Percentiles rank a stretch among this genome's conserved stretches.
Evolutionary conservation across 345 rosid species (phyloP).

Genomic region (Salix brachista): DNA sequence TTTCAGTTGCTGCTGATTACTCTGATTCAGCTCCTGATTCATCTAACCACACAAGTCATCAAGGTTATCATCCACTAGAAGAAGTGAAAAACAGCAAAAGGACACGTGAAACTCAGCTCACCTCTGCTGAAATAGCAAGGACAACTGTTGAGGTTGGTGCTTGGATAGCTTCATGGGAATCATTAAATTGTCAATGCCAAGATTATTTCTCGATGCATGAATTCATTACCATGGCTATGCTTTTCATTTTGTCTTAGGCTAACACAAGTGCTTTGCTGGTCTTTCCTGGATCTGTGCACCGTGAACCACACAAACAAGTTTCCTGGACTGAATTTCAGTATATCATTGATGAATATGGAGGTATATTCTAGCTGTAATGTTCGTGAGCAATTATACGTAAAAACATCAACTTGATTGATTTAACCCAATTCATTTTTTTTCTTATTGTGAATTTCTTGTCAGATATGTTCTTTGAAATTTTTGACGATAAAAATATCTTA

Average conservation of each 20-base stretch:
- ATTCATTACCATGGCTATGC: slow-evolving; percentile 1
- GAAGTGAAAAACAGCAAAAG: slow-evolving; percentile 60
- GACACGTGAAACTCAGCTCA: slow-evolving; percentile 59
- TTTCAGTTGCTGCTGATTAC: slow-evolving; percentile 95
- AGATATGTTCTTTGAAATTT: slow-evolving; percentile 87
- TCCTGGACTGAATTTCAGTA: slow-evolving; percentile 84
- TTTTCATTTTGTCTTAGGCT: slow-evolving; percentile 48
- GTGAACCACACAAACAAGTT: slow-evolving; percentile 78
- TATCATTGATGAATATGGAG: slow-evolving; percentile 91
- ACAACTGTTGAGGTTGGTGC: slow-evolving; percentile 73
- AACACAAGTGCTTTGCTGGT: slow-evolving; percentile 67
- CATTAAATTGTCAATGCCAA: neutral
- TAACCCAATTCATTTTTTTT: slow-evolving; percentile 7
- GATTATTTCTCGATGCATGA: neutral
- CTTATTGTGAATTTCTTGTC: slow-evolving; percentile 6
- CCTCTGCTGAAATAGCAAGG: slow-evolving; percentile 76
- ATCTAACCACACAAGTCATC: slow-evolving; percentile 45
- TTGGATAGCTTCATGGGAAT: slow-evolving; percentile 1
- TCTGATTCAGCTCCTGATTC: slow-evolving; percentile 91
- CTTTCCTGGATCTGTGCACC: slow-evolving; percentile 76
- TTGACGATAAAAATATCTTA: slow-evolving; percentile 67
- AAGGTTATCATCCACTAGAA: slow-evolving; percentile 90
- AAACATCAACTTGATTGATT: neutral
- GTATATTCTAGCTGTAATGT: slow-evolving; percentile 32
- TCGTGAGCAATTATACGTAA: neutral